Percentiles rank a stretch among this genome's conserved stretches.
Conservation (phyloP, 1,139 yeast species). For the Kodamaea fungicola region DNA sequence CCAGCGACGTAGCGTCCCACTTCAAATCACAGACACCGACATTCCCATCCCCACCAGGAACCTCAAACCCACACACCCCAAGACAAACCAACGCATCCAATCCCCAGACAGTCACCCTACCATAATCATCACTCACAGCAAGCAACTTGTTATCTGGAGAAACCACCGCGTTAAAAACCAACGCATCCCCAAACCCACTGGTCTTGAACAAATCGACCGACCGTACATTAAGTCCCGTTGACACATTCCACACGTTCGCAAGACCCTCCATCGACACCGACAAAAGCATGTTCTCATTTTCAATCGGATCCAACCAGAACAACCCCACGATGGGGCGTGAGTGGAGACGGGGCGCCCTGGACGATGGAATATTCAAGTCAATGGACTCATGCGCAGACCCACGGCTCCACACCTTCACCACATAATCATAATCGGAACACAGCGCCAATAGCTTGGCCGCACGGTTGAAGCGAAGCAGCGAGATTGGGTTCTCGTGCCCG, state of each 20-base stretch:
- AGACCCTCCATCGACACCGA: slow-evolving; percentile 67
- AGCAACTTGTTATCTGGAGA: slow-evolving; percentile 48
- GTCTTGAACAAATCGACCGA: slow-evolving; percentile 25
- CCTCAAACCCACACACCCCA: slow-evolving; percentile 20
- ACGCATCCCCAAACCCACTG: slow-evolving; percentile 26
- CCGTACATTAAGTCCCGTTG: slow-evolving; percentile 29
- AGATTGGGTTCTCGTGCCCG: slow-evolving; percentile 67
- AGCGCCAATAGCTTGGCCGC: slow-evolving; percentile 58
- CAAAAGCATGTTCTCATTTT: slow-evolving; percentile 22
- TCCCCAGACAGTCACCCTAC: slow-evolving; percentile 55
- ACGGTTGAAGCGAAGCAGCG: slow-evolving; percentile 53
- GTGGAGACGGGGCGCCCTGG: slow-evolving; percentile 29
- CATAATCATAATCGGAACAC: slow-evolving; percentile 67
- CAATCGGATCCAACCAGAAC: slow-evolving; percentile 43
- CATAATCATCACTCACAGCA: slow-evolving; percentile 64
- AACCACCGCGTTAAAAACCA: slow-evolving; percentile 51
- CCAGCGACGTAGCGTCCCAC: slow-evolving; percentile 39
- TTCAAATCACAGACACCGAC: slow-evolving; percentile 39
- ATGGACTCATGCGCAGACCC: slow-evolving; percentile 46
- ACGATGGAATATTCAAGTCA: slow-evolving; percentile 21
- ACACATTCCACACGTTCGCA: slow-evolving; percentile 63
- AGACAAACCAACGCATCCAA: slow-evolving; percentile 20
- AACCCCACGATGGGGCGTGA: slow-evolving; percentile 55
- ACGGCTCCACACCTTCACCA: slow-evolving; percentile 72
- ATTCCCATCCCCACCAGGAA: slow-evolving; percentile 10